These are phyloP conservation scores for Hypoxylon sp. DNA, from an alignment of 2,329 filamentous ascomycete genomes.

Conservation along the genomic window DNA sequence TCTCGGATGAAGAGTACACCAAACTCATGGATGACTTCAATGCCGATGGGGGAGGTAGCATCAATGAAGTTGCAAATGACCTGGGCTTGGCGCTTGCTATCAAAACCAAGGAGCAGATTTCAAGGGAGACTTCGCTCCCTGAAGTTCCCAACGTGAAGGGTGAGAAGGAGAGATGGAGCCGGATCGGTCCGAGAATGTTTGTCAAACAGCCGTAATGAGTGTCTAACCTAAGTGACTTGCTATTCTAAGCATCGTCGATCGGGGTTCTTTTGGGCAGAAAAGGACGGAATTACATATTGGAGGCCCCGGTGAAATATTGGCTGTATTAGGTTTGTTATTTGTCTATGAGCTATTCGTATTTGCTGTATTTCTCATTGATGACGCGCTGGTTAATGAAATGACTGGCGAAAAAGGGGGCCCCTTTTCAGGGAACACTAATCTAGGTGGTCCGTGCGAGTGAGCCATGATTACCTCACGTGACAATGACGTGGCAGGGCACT, in stretches of 20 bases:
- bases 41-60: background rate
- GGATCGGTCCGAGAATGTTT: background rate
- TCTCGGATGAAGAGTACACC: background rate
- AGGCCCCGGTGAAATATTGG: background rate
- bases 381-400: too few relatives aligned
- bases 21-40: background rate
- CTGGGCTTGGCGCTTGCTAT: background rate
- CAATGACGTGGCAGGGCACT: background rate
- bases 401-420: background rate
- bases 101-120: conserved; percentile 1
- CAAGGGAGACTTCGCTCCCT: background rate
- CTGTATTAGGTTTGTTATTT: background rate
- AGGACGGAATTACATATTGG: background rate
- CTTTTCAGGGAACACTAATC: background rate
- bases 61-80: background rate
- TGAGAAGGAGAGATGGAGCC: background rate
- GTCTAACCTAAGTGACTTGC: background rate
- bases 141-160: background rate
- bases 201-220: background rate
- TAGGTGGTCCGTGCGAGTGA: background rate
- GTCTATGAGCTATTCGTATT: background rate
- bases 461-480: background rate
- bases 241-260: background rate
- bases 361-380: too few relatives aligned
- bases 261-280: background rate